phyloP scores from a whole-genome alignment of 2,329 filamentous ascomycete genomes.

The Fusarium sterilihyphosum region DNA sequence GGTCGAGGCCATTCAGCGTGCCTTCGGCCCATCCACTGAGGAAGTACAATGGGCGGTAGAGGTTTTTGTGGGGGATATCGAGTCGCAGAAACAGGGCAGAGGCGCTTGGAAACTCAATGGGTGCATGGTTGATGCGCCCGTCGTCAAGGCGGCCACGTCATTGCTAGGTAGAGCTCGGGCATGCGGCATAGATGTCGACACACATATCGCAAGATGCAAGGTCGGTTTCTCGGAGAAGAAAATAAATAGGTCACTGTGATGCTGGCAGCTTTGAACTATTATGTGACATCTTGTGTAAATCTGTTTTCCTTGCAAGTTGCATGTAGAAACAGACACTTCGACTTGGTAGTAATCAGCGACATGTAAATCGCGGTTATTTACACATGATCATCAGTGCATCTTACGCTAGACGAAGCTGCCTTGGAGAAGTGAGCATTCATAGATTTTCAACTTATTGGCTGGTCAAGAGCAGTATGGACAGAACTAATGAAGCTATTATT shows the following conservation, averaged over 20 bases:
- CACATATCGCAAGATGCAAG: neutral
- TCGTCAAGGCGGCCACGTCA: neutral
- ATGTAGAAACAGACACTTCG: too few relatives aligned
- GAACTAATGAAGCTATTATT: too few relatives aligned
- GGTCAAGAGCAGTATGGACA: too few relatives aligned
- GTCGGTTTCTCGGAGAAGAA: neutral
- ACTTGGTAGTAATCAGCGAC: too few relatives aligned
- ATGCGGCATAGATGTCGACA: constrained; percentile 3
- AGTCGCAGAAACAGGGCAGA: neutral
- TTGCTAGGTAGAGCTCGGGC: neutral
- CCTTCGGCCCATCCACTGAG: neutral
- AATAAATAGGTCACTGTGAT: neutral
- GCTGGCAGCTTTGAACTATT: too few relatives aligned
- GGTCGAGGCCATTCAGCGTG: constrained; percentile 1
- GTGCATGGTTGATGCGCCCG: constrained; percentile 10
- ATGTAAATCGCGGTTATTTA: too few relatives aligned
- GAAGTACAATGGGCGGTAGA: neutral
- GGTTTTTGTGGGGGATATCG: neutral
- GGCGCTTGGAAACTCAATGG: constrained; percentile 19
- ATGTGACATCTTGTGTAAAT: too few relatives aligned
- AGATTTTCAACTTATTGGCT: too few relatives aligned
- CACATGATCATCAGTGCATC: too few relatives aligned
- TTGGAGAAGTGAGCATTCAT: too few relatives aligned
- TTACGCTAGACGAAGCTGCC: too few relatives aligned
- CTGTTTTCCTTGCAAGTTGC: too few relatives aligned